These are phyloP conservation scores for Ulota crispa DNA, from an alignment of 225 moss, liverwort and hornwort species.

Conservation along the genomic window DNA sequence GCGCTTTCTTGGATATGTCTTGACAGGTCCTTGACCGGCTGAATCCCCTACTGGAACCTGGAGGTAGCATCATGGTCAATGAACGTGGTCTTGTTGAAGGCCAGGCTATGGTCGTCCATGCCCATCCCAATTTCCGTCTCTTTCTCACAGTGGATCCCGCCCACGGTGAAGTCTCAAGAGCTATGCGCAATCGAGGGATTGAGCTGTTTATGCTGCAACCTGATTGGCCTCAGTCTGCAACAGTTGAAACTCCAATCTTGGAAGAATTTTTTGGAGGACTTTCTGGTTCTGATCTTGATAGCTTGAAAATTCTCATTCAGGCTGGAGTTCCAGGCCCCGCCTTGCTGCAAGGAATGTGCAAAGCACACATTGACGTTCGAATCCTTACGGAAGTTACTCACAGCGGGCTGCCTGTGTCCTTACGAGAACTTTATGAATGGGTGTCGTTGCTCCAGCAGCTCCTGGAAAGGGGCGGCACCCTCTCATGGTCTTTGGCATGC, in stretches of 20 bases:
- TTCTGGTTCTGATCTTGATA: conserved; percentile 54
- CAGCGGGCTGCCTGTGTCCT: conserved; percentile 56
- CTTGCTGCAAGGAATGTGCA: conserved; percentile 74
- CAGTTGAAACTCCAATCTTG: conserved; percentile 31
- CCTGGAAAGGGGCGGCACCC: conserved; percentile 73
- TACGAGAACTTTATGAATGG: conserved; percentile 80
- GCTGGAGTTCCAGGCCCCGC: conserved; percentile 69
- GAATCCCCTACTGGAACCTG: conserved; percentile 91
- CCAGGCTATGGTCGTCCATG: conserved; percentile 79
- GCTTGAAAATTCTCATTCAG: conserved; percentile 60
- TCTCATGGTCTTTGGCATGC: conserved; percentile 74
- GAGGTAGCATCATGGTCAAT: conserved; percentile 93
- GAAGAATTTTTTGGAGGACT: conserved; percentile 50
- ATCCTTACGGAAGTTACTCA: conserved; percentile 52
- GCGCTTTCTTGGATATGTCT: conserved; percentile 5
- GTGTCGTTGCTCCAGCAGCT: conserved; percentile 83
- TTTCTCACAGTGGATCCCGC: conserved; percentile 91
- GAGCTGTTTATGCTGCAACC: conserved; percentile 87
- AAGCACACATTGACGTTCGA: conserved; percentile 66
- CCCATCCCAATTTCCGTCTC: conserved; percentile 94
- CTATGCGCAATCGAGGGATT: conserved; percentile 97
- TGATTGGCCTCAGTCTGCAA: conserved; percentile 47
- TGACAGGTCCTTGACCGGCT: conserved; percentile 94
- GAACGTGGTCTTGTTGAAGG: conserved; percentile 92
- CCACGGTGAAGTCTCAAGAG: conserved; percentile 93